phyloP scores from a whole-genome alignment of 257 asterid species.

The Solanum neorickii region DNA sequence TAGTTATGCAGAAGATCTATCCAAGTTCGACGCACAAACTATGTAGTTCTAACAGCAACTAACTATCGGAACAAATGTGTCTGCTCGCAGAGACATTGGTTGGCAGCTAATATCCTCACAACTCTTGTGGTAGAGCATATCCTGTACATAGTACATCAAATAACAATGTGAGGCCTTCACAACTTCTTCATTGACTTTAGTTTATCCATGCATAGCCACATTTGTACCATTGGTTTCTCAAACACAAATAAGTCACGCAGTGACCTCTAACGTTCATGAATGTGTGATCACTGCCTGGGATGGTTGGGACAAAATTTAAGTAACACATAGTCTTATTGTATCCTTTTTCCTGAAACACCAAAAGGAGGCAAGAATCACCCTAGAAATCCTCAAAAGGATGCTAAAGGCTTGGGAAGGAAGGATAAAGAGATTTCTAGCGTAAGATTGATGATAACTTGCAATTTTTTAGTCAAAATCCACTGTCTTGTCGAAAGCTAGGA shows the following conservation, averaged over 20 bases:
- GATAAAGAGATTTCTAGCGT: no score
- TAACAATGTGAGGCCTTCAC: conserved; percentile 78
- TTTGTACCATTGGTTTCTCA: conserved; percentile 66
- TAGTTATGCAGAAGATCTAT: background rate
- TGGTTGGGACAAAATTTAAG: no score
- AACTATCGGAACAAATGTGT: conserved; percentile 48
- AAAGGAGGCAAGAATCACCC: no score
- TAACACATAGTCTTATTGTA: no score
- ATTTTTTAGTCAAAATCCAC: no score
- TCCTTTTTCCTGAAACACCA: no score
- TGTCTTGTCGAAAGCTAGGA: no score
- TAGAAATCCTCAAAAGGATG: no score
- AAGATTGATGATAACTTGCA: no score
- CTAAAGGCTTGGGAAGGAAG: no score
- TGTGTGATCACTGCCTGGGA: conserved; percentile 47
- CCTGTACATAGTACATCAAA: conserved; percentile 78
- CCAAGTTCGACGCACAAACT: background rate
- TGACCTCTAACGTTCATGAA: conserved; percentile 76
- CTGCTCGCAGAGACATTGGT: conserved; percentile 26
- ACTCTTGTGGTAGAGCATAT: conserved; percentile 59
- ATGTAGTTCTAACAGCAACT: conserved; percentile 39
- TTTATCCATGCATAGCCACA: conserved; percentile 87
- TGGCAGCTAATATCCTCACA: conserved; percentile 56
- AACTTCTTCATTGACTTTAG: conserved; percentile 44
- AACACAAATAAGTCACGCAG: conserved; percentile 63